Evolutionary conservation across 352 stramenopile genomes (phyloP).

Genomic region (Phytophthora nicotianae): DNA sequence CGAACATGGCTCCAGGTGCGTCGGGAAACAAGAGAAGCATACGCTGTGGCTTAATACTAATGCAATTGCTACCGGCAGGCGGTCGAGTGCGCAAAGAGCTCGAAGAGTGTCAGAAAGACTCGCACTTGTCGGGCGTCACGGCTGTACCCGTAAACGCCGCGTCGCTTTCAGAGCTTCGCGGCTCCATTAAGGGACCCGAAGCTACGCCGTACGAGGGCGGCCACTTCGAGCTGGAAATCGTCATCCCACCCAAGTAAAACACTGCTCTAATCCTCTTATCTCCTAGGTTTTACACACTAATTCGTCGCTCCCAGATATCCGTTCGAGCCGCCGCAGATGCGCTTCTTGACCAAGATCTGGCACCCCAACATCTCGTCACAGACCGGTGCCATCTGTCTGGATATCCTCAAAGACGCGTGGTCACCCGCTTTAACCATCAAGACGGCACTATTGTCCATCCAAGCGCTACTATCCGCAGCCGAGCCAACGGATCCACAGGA

Average conservation of each 20-base stretch:
- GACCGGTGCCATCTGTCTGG: constrained; percentile 97
- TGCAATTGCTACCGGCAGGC: constrained; percentile 27
- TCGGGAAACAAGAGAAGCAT: neutral
- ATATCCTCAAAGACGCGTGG: constrained; percentile 98
- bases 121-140: constrained; percentile 81
- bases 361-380: constrained; percentile 98
- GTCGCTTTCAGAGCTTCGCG: constrained; percentile 40
- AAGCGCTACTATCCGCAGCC: constrained; percentile 94
- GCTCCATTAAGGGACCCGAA: constrained; percentile 74
- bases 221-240: constrained; percentile 93
- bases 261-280: neutral
- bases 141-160: constrained; percentile 44
- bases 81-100: constrained; percentile 88
- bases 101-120: constrained; percentile 86
- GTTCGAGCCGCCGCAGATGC: constrained; percentile 96
- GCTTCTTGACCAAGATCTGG: constrained; percentile 96
- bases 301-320: constrained; percentile 68
- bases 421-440: constrained; percentile 97
- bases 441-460: constrained; percentile 95
- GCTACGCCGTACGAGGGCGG: constrained; percentile 90
- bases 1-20: constrained; percentile 19
- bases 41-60: neutral
- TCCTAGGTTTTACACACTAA: neutral
- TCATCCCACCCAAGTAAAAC: constrained; percentile 91
- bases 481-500: constrained; percentile 94